Percentiles rank a stretch among this genome's conserved stretches.
Evolutionary conservation across 2,329 filamentous ascomycete genomes (phyloP).

Genomic region (Aureobasidium vineae): DNA sequence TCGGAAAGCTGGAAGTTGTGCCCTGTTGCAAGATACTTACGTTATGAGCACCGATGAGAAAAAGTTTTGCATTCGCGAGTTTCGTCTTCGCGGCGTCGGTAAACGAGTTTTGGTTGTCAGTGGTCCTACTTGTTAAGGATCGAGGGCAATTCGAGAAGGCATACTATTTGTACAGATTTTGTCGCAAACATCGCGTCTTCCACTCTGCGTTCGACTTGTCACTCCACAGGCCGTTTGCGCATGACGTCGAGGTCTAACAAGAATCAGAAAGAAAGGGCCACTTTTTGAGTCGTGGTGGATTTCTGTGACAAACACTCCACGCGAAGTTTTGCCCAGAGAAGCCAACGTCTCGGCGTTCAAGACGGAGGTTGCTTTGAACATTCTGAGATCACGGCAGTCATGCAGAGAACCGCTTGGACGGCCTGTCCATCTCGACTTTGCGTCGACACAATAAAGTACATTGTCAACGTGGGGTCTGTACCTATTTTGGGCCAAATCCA

Average conservation of each 20-base stretch:
- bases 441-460: not conserved
- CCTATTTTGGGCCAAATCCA: not conserved
- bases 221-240: not conserved
- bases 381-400: not conserved
- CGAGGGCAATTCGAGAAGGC: not conserved
- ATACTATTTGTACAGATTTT: not conserved
- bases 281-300: slow-evolving; percentile 10
- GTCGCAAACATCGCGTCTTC: not conserved
- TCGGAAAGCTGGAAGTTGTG: not conserved
- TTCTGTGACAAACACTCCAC: slow-evolving; percentile 17
- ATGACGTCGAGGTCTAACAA: slow-evolving; percentile 1
- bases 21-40: not conserved
- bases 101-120: not conserved
- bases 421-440: not conserved
- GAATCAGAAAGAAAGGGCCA: not conserved
- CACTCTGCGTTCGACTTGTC: not conserved
- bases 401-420: not conserved
- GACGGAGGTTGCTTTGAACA: not conserved
- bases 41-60: not conserved
- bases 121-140: not conserved
- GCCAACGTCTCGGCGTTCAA: slow-evolving; percentile 4
- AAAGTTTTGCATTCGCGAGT: not conserved
- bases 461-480: not conserved
- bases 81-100: not conserved
- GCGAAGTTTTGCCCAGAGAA: slow-evolving; percentile 1